These are phyloP conservation scores for Blastobotrys terrestris DNA, from an alignment of 805 yeast genomes.

Conservation along the genomic window DNA sequence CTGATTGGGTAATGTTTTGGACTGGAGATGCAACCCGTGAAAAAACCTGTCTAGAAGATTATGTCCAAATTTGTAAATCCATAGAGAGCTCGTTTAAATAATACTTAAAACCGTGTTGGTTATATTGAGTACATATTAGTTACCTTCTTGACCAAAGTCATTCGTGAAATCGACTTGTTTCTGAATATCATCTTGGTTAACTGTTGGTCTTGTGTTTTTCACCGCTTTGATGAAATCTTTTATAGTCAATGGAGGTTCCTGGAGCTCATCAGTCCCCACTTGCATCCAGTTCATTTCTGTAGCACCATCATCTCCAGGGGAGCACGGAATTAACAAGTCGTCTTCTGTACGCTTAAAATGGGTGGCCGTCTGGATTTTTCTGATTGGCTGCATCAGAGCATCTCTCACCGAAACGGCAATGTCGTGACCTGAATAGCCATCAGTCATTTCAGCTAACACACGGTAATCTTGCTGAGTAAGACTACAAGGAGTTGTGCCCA, in stretches of 20 bases:
- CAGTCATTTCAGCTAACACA: slow-evolving; percentile 84
- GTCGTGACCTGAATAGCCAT: slow-evolving; percentile 97
- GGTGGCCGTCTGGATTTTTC: slow-evolving; percentile 92
- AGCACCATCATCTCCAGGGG: slow-evolving; percentile 92
- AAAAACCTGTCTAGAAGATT: slow-evolving; percentile 39
- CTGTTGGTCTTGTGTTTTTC: slow-evolving; percentile 90
- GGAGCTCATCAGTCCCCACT: slow-evolving; percentile 78
- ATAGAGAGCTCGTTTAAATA: slow-evolving; percentile 49
- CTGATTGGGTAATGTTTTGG: slow-evolving; percentile 42
- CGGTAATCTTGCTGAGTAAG: slow-evolving; percentile 68
- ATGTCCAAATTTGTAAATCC: slow-evolving; percentile 45
- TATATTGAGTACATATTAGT: slow-evolving; percentile 32
- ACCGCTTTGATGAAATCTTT: slow-evolving; percentile 93
- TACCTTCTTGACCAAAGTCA: slow-evolving; percentile 98
- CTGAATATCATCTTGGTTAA: slow-evolving; percentile 72
- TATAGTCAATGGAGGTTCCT: slow-evolving; percentile 82
- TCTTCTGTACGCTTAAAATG: slow-evolving; percentile 60
- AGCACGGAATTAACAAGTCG: slow-evolving; percentile 75
- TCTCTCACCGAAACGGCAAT: slow-evolving; percentile 94
- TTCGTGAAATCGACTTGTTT: slow-evolving; percentile 83
- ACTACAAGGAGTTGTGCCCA: slow-evolving; percentile 83
- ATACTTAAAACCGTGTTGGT: background rate
- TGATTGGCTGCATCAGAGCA: slow-evolving; percentile 95
- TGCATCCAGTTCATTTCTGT: slow-evolving; percentile 91
- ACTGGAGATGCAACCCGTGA: slow-evolving; percentile 28